Evolutionary conservation across 2,329 filamentous ascomycete species (phyloP).

Genomic region (Pseudogymnoascus sp.): DNA sequence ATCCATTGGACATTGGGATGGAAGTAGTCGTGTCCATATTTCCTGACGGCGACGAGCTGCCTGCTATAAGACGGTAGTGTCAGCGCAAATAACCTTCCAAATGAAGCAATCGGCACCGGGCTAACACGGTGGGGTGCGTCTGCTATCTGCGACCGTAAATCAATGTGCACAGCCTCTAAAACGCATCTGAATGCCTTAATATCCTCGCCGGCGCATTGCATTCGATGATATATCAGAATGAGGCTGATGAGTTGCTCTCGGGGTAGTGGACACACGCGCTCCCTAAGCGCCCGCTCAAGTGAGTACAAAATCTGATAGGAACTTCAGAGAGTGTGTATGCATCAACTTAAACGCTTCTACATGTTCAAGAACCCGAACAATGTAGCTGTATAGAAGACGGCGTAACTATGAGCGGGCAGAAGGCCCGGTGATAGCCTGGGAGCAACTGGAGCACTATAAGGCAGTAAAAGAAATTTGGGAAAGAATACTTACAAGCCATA

Average conservation of each 20-base stretch:
- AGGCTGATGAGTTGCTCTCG: conserved; percentile 7
- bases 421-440: conserved; percentile 19
- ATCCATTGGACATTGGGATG: conserved; percentile 61
- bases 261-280: not conserved
- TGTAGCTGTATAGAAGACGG: conserved; percentile 1
- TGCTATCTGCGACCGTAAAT: not conserved
- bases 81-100: not conserved
- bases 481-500: conserved; percentile 35
- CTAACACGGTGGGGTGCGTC: not conserved
- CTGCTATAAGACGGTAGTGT: conserved; percentile 47
- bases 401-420: conserved; percentile 19
- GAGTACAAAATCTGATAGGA: not conserved
- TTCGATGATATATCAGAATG: conserved; percentile 8
- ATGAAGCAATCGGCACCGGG: conserved; percentile 3
- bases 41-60: conserved; percentile 56
- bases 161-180: conserved; percentile 1
- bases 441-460: conserved; percentile 11
- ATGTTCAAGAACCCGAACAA: not conserved
- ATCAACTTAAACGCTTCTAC: not conserved
- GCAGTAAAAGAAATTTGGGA: conserved; percentile 13
- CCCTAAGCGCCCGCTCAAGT: not conserved
- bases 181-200: not conserved
- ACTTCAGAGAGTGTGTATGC: not conserved
- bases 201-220: conserved; percentile 8
- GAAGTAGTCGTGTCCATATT: conserved; percentile 56